A percentile compares a stretch with the other conserved stretches of the same genome.
These are phyloP conservation scores for Crithidia fasciculata DNA, from an alignment of 208 protist species.

Conservation along the genomic window DNA sequence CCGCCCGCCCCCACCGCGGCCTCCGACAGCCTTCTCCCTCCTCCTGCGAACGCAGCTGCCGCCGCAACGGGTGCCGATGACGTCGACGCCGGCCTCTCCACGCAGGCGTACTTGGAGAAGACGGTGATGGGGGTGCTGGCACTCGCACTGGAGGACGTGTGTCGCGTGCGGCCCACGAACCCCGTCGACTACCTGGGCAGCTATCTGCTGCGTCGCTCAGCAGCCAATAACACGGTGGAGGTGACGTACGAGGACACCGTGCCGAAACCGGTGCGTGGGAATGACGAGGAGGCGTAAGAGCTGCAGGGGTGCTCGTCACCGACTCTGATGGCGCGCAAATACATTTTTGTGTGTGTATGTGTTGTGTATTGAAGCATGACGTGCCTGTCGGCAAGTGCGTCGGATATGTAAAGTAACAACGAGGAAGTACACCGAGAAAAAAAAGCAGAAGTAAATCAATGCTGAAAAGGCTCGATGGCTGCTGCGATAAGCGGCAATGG, in stretches of 20 bases:
- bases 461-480: too few relatives aligned
- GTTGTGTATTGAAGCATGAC: too few relatives aligned
- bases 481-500: too few relatives aligned
- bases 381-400: too few relatives aligned
- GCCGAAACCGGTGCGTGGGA: conserved; percentile 23
- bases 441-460: too few relatives aligned
- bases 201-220: conserved; percentile 83
- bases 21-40: conserved; percentile 13
- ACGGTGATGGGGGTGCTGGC: conserved; percentile 88
- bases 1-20: neutral
- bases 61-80: neutral
- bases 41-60: neutral
- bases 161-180: conserved; percentile 88
- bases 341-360: too few relatives aligned
- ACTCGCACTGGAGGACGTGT: conserved; percentile 87
- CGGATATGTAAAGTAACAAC: too few relatives aligned
- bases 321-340: too few relatives aligned
- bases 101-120: conserved; percentile 86
- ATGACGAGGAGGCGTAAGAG: conserved; percentile 12
- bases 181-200: conserved; percentile 93
- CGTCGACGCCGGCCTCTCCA: conserved; percentile 20
- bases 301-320: neutral
- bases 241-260: conserved; percentile 64
- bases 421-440: neutral
- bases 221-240: conserved; percentile 68